A percentile compares a stretch with the other conserved stretches of the same genome.
phyloP scores from a whole-genome alignment of 441 rosid genomes.

The Sinapis alba region DNA sequence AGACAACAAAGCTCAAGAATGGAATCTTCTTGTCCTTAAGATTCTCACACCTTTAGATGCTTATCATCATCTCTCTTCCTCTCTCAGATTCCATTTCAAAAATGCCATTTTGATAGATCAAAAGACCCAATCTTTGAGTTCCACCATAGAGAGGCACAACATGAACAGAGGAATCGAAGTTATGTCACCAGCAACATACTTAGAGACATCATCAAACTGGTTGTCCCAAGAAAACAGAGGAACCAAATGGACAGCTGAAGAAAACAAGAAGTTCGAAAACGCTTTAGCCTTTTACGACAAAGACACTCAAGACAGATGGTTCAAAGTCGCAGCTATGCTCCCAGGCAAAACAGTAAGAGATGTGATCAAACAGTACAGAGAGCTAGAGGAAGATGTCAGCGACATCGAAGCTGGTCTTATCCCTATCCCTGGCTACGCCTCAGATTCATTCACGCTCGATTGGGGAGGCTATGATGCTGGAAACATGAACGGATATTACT shows the following conservation, averaged over 20 bases:
- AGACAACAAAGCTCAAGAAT: slow-evolving; percentile 24
- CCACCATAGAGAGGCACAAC: slow-evolving; percentile 13
- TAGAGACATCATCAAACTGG: slow-evolving; percentile 39
- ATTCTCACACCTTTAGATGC: slow-evolving; percentile 59
- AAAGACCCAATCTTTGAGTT: background rate
- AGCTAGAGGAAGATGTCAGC: slow-evolving; percentile 87
- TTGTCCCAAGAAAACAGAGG: slow-evolving; percentile 41
- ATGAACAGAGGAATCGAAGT: slow-evolving; percentile 69
- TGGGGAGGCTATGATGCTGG: slow-evolving; percentile 55
- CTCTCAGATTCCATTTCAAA: slow-evolving; percentile 20
- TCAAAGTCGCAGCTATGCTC: slow-evolving; percentile 79
- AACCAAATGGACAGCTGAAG: slow-evolving; percentile 85
- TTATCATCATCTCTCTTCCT: slow-evolving; percentile 33
- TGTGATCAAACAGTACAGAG: slow-evolving; percentile 85
- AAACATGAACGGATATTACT: slow-evolving; percentile 54
- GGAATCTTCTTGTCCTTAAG: slow-evolving; percentile 51
- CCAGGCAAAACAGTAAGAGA: slow-evolving; percentile 92
- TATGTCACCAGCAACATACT: slow-evolving; percentile 69
- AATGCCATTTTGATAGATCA: slow-evolving; percentile 12
- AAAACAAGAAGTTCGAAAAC: slow-evolving; percentile 91
- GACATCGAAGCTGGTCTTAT: slow-evolving; percentile 94
- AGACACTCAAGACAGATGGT: slow-evolving; percentile 91
- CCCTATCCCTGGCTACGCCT: slow-evolving; percentile 74
- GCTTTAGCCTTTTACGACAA: slow-evolving; percentile 82
- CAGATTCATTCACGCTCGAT: slow-evolving; percentile 82